Evolutionary conservation across 208 protist species (phyloP).

Genomic region (Strigomonas galati): DNA sequence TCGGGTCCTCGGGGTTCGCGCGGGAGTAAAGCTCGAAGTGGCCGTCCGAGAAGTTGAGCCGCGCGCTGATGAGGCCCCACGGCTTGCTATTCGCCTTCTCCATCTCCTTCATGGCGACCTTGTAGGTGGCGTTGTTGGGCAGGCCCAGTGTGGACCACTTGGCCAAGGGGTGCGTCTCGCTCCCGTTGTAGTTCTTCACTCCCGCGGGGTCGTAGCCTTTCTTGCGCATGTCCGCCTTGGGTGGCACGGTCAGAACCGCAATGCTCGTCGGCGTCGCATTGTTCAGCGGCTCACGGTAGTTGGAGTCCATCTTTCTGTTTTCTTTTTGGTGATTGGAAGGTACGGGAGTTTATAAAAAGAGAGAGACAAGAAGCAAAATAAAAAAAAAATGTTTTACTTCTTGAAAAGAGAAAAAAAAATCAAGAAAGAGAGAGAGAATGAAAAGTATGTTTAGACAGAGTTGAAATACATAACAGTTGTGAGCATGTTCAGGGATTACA

Average conservation of each 20-base stretch:
- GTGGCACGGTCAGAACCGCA: constrained; percentile 58
- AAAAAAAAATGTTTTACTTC: constrained; percentile 7
- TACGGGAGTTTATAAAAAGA: constrained; percentile 5
- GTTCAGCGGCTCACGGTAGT: constrained; percentile 39
- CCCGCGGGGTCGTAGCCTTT: constrained; percentile 68
- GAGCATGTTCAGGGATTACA: neutral
- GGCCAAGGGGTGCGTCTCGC: constrained; percentile 67
- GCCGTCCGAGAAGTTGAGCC: constrained; percentile 77
- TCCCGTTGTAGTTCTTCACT: constrained; percentile 42
- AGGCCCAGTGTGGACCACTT: constrained; percentile 65
- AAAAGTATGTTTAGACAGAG: neutral
- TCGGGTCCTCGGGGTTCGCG: constrained; percentile 36
- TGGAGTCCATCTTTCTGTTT: constrained; percentile 37
- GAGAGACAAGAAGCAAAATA: constrained; percentile 1
- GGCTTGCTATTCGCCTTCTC: constrained; percentile 65
- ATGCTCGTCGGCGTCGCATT: constrained; percentile 66
- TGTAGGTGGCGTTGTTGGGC: constrained; percentile 52
- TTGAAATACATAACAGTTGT: neutral
- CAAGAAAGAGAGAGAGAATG: constrained; percentile 3
- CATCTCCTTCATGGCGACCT: constrained; percentile 58
- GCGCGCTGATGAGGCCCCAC: constrained; percentile 72
- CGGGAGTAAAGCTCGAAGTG: constrained; percentile 66
- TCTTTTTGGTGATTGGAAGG: neutral
- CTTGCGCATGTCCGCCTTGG: constrained; percentile 60
- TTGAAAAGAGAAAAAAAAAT: constrained; percentile 10